Percentiles rank a stretch among this genome's conserved stretches.
Evolutionary conservation across 345 rosid species (phyloP).

Genomic region (Salix viminalis): DNA sequence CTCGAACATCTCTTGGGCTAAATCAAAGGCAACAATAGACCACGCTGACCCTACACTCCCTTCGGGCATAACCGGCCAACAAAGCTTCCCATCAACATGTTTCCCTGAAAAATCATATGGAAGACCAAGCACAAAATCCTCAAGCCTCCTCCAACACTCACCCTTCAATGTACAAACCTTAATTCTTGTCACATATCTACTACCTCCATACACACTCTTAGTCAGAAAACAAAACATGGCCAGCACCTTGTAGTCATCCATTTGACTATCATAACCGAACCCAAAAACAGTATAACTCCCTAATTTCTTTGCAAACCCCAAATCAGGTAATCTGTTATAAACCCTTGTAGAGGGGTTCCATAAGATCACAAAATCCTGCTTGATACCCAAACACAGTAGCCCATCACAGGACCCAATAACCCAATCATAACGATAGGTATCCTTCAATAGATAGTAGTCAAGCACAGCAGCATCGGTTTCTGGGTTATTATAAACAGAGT

Average conservation of each 20-base stretch:
- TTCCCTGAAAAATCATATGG: conserved; percentile 8
- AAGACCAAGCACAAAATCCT: conserved; percentile 1
- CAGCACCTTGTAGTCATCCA: conserved; percentile 14
- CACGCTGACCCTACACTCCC: background rate
- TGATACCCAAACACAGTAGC: background rate
- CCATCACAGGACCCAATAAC: conserved; percentile 16
- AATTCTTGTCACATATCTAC: conserved; percentile 1
- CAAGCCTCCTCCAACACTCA: conserved; percentile 1
- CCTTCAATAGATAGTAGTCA: background rate
- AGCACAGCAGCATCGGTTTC: background rate
- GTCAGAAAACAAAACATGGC: background rate
- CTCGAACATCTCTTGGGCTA: background rate
- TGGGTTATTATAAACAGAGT: background rate
- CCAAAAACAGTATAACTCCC: conserved; percentile 10
- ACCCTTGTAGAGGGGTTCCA: conserved; percentile 12
- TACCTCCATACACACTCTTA: background rate
- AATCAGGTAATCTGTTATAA: background rate
- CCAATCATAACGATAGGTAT: background rate
- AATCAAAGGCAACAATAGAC: conserved; percentile 11
- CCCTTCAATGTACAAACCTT: background rate
- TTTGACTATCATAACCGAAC: conserved; percentile 12
- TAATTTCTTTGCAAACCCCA: background rate
- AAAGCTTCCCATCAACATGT: conserved; percentile 1
- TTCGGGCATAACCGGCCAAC: background rate
- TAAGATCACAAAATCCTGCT: background rate